Evolutionary conservation across 1,284 basidiomycete genomes (phyloP), one percentile per base, ranked within the genome.

Genomic region (Tilletia horrida): DNA sequence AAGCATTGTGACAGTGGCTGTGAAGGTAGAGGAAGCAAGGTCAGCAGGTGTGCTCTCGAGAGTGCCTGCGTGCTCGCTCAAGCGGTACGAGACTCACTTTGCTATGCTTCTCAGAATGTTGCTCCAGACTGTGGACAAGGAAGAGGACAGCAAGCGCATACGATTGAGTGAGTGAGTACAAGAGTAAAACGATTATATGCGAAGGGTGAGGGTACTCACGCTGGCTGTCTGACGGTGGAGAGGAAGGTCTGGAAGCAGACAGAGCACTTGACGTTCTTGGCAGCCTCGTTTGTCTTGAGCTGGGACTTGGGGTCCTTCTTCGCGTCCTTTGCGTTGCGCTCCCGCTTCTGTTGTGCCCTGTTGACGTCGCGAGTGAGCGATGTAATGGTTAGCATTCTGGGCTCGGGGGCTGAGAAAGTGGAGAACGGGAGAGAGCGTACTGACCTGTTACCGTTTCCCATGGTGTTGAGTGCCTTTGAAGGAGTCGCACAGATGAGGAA

Each of bases 221-320:
- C 75, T 48, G 83, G 82, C 68, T 82, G 71, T 66, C 84, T 83
- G 40, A 84, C 81, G 0, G 84, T 85, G 45, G 81, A 72, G 71
- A 85, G 83, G 82, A 85, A 85, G 14, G 83, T 83, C 67, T 83
- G 82, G 71, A 82, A 82, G 75, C 85, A 85, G 47, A 82, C 78
- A 43, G 77, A 76, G 73, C 85, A 85, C 75, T 84, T 81, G 71
- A 85, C 83, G 62, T 76, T 82, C 68, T 82, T 82, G 25, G 85
- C 83, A 6, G 84, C 83, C 78, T 82, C 81, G 72, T 81, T 81
- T 21, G 71, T 68, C 66, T 81, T 81, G 25, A 77, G 70, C 67
- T 81, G 79, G 44, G 77, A 79, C 65, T 74, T 79, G 25, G 79
- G 71, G 6, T 71, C 73, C 14, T 66, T 65, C 4, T 70, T 76